A percentile compares a stretch with the other conserved stretches of the same genome.
Conservation (phyloP, 441 rosid genomes). For the Pelargonium australe region DNA sequence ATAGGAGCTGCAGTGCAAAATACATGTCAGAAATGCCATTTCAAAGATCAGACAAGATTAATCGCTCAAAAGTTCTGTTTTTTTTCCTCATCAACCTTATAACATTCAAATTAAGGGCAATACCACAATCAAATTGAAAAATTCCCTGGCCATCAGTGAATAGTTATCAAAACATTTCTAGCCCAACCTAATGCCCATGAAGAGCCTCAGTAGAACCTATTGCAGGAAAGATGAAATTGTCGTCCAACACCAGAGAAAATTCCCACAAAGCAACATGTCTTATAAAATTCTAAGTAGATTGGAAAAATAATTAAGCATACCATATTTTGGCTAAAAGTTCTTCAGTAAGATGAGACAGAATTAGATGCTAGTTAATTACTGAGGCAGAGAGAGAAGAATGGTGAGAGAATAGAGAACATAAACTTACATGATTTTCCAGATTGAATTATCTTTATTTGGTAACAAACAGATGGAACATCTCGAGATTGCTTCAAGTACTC, state of each 20-base stretch:
- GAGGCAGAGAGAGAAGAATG: not conserved
- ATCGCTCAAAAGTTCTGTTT: not conserved
- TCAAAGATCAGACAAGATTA: slow-evolving; percentile 15
- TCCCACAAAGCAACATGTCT: not conserved
- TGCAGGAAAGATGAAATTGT: slow-evolving; percentile 9
- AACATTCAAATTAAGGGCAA: not conserved
- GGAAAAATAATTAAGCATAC: not conserved
- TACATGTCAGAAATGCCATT: slow-evolving; percentile 10
- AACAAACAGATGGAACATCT: slow-evolving; percentile 54
- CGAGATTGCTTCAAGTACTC: slow-evolving; percentile 58
- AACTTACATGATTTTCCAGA: slow-evolving; percentile 81
- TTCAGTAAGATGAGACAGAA: not conserved
- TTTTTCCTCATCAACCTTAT: not conserved
- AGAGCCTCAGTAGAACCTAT: not conserved
- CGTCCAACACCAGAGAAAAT: slow-evolving; percentile 7
- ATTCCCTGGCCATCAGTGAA: not conserved
- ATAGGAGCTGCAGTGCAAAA: slow-evolving; percentile 57
- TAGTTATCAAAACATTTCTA: not conserved
- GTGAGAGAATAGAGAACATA: not conserved
- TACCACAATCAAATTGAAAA: not conserved
- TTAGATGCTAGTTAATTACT: not conserved
- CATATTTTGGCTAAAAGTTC: slow-evolving; percentile 1
- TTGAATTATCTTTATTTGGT: slow-evolving; percentile 67
- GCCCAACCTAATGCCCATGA: not conserved
- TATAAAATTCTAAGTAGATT: not conserved